phyloP scores from a whole-genome alignment of 2,329 filamentous ascomycete genomes.

The Onygenales sp. region DNA sequence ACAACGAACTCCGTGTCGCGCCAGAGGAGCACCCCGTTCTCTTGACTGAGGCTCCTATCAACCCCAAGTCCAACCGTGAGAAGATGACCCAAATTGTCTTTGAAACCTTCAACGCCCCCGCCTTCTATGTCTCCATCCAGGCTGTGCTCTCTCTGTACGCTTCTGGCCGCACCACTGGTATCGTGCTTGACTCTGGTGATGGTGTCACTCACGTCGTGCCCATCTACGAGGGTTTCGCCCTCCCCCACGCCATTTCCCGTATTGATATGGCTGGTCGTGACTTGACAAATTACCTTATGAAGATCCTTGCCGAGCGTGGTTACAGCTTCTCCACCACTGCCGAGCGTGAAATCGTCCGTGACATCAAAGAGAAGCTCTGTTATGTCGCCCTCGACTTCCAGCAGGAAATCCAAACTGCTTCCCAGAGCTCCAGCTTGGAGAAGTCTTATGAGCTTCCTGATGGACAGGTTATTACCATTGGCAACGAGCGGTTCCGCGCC shows the following conservation, averaged over 20 bases:
- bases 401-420: conserved; percentile 99
- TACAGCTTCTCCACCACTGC: conserved; percentile 99
- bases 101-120: conserved; percentile 99
- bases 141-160: conserved; percentile 98
- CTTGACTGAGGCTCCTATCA: conserved; percentile 98
- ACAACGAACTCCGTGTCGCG: conserved; percentile 99
- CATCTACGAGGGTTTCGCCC: conserved; percentile 99
- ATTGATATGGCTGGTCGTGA: conserved; percentile 99
- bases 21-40: conserved; percentile 99
- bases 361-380: conserved; percentile 99
- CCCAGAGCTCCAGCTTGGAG: conserved; percentile 97
- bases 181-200: conserved; percentile 99
- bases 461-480: conserved; percentile 99
- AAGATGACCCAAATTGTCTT: conserved; percentile 99
- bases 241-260: conserved; percentile 99
- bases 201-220: conserved; percentile 99
- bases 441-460: conserved; percentile 99
- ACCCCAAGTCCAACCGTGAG: conserved; percentile 99
- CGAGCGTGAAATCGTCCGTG: conserved; percentile 99
- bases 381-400: conserved; percentile 99
- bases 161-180: conserved; percentile 99
- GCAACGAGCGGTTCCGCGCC: conserved; percentile 99
- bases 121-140: conserved; percentile 99
- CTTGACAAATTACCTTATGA: conserved; percentile 98
- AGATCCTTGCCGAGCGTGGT: conserved; percentile 98